These are phyloP conservation scores for Cruciata laevipes DNA, from an alignment of 257 asterid genomes.

Conservation along the genomic window DNA sequence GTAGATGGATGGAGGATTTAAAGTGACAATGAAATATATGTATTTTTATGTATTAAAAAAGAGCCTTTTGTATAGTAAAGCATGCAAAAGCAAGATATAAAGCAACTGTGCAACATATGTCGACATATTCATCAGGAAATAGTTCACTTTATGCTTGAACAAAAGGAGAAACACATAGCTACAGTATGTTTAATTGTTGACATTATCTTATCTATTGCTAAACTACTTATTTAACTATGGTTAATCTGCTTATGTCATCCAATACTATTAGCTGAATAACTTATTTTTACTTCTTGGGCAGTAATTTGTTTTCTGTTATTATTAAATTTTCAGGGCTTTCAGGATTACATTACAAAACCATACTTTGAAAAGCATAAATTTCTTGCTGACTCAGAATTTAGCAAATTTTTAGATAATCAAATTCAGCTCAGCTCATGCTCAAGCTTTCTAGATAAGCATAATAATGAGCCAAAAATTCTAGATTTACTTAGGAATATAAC, in stretches of 20 bases:
- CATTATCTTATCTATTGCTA: background rate
- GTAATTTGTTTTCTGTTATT: background rate
- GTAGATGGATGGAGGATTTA: too few relatives aligned
- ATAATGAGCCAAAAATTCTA: too few relatives aligned
- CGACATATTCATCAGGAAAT: too few relatives aligned
- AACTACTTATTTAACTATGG: background rate
- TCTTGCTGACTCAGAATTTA: constrained; percentile 38
- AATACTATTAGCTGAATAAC: background rate
- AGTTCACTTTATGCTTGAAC: too few relatives aligned
- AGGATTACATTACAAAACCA: constrained; percentile 34
- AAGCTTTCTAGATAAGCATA: too few relatives aligned
- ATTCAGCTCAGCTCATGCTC: too few relatives aligned
- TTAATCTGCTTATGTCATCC: background rate
- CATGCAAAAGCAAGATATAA: too few relatives aligned
- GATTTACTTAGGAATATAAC: constrained; percentile 24
- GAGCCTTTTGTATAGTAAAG: too few relatives aligned
- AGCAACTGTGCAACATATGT: too few relatives aligned
- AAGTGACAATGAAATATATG: too few relatives aligned
- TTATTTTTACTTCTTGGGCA: background rate
- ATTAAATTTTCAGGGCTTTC: constrained; percentile 28
- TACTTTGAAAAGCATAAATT: constrained; percentile 42
- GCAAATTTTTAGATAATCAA: constrained; percentile 20
- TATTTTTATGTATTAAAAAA: too few relatives aligned
- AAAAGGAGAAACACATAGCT: too few relatives aligned
- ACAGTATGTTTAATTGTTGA: background rate